Evolutionary conservation across 345 rosid genomes (phyloP).

Genomic region (Acer yangbiense): DNA sequence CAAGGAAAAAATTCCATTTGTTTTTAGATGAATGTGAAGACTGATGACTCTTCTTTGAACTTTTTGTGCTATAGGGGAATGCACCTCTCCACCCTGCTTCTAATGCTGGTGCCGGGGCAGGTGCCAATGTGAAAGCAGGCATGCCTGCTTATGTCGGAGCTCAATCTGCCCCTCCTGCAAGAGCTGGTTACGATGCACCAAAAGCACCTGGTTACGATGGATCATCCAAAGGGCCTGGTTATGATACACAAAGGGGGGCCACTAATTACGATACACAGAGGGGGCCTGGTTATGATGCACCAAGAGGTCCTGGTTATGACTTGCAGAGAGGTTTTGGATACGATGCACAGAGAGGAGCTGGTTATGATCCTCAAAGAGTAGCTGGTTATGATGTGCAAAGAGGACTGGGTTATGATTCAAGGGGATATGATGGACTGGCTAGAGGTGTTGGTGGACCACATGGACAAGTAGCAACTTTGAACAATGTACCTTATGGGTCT

Average conservation of each 20-base stretch:
- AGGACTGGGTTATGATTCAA: conserved; percentile 33
- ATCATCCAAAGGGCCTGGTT: conserved; percentile 36
- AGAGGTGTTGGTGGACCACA: conserved; percentile 43
- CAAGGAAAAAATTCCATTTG: background rate
- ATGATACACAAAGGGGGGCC: conserved; percentile 27
- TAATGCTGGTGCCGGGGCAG: conserved; percentile 32
- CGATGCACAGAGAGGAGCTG: conserved; percentile 15
- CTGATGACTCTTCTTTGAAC: conserved; percentile 16
- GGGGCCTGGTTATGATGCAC: conserved; percentile 34
- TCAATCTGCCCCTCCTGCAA: conserved; percentile 60
- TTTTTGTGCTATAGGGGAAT: conserved; percentile 44
- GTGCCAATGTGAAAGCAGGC: conserved; percentile 33
- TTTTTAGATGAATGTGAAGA: background rate
- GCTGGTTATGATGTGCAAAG: conserved; percentile 29
- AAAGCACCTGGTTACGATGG: conserved; percentile 43
- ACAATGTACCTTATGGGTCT: conserved; percentile 51
- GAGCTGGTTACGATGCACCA: conserved; percentile 39
- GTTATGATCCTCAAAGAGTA: conserved; percentile 22
- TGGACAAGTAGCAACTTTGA: conserved; percentile 40
- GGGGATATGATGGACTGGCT: conserved; percentile 46
- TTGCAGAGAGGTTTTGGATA: conserved; percentile 21
- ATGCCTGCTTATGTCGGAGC: conserved; percentile 50
- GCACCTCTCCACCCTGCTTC: conserved; percentile 38
- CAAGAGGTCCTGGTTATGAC: conserved; percentile 26
- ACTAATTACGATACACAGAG: conserved; percentile 37